These are phyloP conservation scores for Elsinoe batatas DNA, from an alignment of 2,329 filamentous ascomycete genomes.

Conservation along the genomic window DNA sequence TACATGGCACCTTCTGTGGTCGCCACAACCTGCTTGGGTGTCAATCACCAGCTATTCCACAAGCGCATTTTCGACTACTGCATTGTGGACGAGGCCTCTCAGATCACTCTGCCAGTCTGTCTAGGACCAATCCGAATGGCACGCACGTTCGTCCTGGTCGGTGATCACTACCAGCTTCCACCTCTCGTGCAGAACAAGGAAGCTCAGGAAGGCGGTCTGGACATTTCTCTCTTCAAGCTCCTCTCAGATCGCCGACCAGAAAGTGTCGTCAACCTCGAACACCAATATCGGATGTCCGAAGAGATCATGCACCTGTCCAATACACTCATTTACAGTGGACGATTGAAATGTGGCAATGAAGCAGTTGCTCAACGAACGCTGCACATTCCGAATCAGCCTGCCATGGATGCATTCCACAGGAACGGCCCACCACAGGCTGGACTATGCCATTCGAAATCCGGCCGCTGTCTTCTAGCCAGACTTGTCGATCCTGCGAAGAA, in stretches of 20 bases:
- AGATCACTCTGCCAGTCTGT: slow-evolving; percentile 92
- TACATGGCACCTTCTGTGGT: slow-evolving; percentile 86
- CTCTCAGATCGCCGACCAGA: slow-evolving; percentile 80
- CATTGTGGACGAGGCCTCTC: slow-evolving; percentile 95
- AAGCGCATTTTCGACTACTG: slow-evolving; percentile 93
- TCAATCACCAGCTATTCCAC: slow-evolving; percentile 80
- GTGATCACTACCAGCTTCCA: slow-evolving; percentile 92
- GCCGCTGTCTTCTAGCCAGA: slow-evolving; percentile 65
- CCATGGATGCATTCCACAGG: slow-evolving; percentile 28
- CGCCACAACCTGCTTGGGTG: slow-evolving; percentile 86
- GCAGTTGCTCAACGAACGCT: slow-evolving; percentile 62
- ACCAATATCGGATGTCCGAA: slow-evolving; percentile 97
- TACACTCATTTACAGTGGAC: slow-evolving; percentile 82
- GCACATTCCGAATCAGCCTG: slow-evolving; percentile 45
- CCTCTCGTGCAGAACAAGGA: slow-evolving; percentile 89
- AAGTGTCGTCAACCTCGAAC: slow-evolving; percentile 82
- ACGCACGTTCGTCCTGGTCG: slow-evolving; percentile 84
- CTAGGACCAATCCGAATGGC: slow-evolving; percentile 90
- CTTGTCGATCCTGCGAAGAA: slow-evolving; percentile 60
- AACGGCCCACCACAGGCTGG: slow-evolving; percentile 1
- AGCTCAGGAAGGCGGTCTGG: slow-evolving; percentile 74
- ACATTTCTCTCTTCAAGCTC: slow-evolving; percentile 87
- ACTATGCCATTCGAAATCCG: slow-evolving; percentile 18
- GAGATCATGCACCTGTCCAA: slow-evolving; percentile 95
- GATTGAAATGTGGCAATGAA: slow-evolving; percentile 77